These are phyloP conservation scores for Hymenoscyphus salicellus DNA, from an alignment of 2,329 filamentous ascomycete species.

Conservation along the genomic window DNA sequence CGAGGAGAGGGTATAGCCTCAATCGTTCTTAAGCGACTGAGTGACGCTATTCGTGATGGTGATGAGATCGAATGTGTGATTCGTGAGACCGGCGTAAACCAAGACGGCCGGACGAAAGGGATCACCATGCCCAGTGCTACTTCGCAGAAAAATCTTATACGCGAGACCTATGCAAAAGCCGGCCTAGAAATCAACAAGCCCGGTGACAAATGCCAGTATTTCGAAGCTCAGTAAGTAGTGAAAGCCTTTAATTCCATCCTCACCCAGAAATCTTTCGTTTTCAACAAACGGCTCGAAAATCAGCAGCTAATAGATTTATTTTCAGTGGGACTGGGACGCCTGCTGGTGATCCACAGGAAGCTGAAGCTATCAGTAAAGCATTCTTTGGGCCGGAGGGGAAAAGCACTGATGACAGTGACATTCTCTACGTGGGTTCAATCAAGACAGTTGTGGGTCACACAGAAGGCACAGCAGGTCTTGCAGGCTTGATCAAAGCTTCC, in stretches of 20 bases:
- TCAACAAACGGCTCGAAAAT: too few species aligned
- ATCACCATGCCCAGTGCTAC: conserved; percentile 51
- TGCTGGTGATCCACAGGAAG: conserved; percentile 34
- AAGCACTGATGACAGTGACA: too few species aligned
- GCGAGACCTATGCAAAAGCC: not conserved
- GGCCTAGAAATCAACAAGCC: not conserved
- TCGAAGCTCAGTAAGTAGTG: conserved; percentile 43
- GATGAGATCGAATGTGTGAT: conserved; percentile 57
- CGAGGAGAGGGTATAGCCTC: conserved; percentile 53
- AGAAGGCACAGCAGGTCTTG: conserved; percentile 31
- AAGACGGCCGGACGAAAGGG: conserved; percentile 54
- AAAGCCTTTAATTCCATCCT: too few species aligned
- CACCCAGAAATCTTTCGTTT: too few species aligned
- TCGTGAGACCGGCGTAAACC: conserved; percentile 30
- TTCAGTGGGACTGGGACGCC: conserved; percentile 31
- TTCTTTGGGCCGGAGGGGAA: too few species aligned
- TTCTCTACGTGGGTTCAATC: conserved; percentile 17
- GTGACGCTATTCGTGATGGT: conserved; percentile 33
- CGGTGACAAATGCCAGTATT: conserved; percentile 40
- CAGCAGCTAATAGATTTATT: not conserved
- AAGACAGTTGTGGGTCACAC: conserved; percentile 30
- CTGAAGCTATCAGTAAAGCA: conserved; percentile 38
- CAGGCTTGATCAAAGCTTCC: conserved; percentile 31
- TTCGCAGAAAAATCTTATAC: conserved; percentile 39
- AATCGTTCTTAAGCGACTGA: conserved; percentile 58